A percentile compares a stretch with the other conserved stretches of the same genome.
Conservation (phyloP, 805 yeast species). For the Ogataea angusta region DNA sequence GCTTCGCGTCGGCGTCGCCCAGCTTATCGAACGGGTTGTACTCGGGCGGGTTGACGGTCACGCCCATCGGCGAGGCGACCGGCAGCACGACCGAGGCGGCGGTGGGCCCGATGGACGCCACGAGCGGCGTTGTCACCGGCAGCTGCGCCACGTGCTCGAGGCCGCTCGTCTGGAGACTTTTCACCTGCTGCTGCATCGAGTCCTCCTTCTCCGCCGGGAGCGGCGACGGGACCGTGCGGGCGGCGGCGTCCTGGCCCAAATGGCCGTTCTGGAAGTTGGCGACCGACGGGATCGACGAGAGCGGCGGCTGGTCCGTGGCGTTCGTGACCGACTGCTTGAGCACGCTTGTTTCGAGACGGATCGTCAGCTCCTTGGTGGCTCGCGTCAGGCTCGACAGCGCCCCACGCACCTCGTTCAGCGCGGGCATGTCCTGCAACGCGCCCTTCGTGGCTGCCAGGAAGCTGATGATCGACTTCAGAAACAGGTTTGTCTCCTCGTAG, state of each 20-base stretch:
- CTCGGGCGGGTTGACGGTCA: slow-evolving; percentile 11
- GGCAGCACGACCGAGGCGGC: slow-evolving; percentile 35
- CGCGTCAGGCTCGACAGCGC: slow-evolving; percentile 78
- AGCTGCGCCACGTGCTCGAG: slow-evolving; percentile 14
- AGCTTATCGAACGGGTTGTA: slow-evolving; percentile 27
- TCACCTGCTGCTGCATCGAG: slow-evolving; percentile 26
- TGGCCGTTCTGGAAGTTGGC: slow-evolving; percentile 26
- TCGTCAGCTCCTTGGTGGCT: slow-evolving; percentile 88
- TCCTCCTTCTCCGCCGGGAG: slow-evolving; percentile 6
- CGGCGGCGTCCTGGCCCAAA: not conserved
- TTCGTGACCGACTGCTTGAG: slow-evolving; percentile 33
- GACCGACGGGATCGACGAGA: slow-evolving; percentile 36
- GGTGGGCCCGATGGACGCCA: slow-evolving; percentile 35
- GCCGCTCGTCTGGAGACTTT: slow-evolving; percentile 16
- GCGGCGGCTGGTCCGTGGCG: slow-evolving; percentile 32
- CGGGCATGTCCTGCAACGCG: slow-evolving; percentile 77
- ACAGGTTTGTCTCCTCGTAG: slow-evolving; percentile 83
- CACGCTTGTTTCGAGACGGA: slow-evolving; percentile 69
- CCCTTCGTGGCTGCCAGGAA: slow-evolving; percentile 80
- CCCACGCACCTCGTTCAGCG: slow-evolving; percentile 74
- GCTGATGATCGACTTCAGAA: slow-evolving; percentile 77
- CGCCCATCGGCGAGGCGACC: slow-evolving; percentile 26
- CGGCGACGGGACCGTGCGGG: slow-evolving; percentile 3
- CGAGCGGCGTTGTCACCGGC: slow-evolving; percentile 35
- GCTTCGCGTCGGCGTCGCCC: slow-evolving; percentile 2